Conservation (phyloP, 441 rosid genomes). For the Adansonia madagascariensis region DNA sequence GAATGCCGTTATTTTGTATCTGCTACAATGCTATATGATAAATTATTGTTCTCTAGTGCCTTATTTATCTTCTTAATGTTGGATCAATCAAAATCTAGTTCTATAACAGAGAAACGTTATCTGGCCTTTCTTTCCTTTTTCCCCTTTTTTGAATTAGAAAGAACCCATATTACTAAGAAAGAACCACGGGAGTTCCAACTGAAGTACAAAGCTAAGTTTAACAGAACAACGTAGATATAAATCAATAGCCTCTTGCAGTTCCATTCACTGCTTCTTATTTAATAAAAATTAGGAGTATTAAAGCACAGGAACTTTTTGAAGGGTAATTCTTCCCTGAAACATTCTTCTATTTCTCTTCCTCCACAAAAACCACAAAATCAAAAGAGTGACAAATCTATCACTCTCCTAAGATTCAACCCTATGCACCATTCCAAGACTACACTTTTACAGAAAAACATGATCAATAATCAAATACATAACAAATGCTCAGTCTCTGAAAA, state of each 20-base stretch:
- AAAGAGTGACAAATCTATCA: not conserved
- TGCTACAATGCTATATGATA: not conserved
- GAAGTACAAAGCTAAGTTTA: not conserved
- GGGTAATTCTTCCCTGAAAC: not conserved
- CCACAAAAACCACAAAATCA: slow-evolving; percentile 4
- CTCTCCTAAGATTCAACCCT: not conserved
- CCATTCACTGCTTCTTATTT: not conserved
- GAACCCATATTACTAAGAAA: not conserved
- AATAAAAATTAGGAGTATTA: not conserved
- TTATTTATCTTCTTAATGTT: slow-evolving; percentile 6
- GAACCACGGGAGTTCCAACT: not conserved
- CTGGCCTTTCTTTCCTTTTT: not conserved
- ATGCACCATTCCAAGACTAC: not conserved
- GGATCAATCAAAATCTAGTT: not conserved
- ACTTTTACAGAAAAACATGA: not conserved
- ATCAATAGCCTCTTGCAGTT: slow-evolving; percentile 20
- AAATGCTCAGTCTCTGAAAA: not conserved
- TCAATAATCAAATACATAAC: slow-evolving; percentile 11
- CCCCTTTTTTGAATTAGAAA: not conserved
- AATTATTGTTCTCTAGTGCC: not conserved
- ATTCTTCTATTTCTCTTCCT: not conserved
- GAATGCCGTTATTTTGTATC: not conserved
- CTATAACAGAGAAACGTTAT: not conserved
- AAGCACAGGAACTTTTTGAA: not conserved
- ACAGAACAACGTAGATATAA: not conserved